Base-by-base conservation (phyloP, 306 rosid species). In the Lotus japonicus region DNA sequence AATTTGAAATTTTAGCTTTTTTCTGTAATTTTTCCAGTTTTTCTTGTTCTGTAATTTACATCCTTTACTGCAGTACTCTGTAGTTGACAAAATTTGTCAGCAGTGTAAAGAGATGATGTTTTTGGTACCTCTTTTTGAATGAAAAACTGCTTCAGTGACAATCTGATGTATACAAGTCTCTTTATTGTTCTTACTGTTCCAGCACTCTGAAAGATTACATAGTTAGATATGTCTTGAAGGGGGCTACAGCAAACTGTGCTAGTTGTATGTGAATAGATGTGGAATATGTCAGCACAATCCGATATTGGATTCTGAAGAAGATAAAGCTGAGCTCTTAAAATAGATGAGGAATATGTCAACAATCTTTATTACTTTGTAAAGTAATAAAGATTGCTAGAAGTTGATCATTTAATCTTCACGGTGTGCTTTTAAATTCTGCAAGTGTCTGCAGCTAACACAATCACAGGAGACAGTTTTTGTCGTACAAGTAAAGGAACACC, bases 181-280 rank as follows among this genome's bases (percentile, higher is more conserved):
- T 78, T 84, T 16, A 61, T 87, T 58, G 80, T 83, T 77, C 95
- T 95, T 66, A 88, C 95, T 36, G 59, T 87, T 46, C 97, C 99
- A 11, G 95, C 92, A 33, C 44, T 88, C 42, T 21, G 99, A 90
- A 81, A 90, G 87, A 80, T 75, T 71, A 48, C 73, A 83, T 84
- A 51, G 99, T n/a, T n/a, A n/a, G 39, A 70, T 77, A 74, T 81
- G 64, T 78, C 71, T 67, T 85, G 53, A 58, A 86, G n/a, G n/a
- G n/a, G 77, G 79, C 36, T 88, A 80, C 95, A 58, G 58, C 57
- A 87, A 78, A 68, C 45, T 87, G 74, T 74, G 71, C 74, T 80
- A 58, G 33, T 80, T 95, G 61, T 81, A 84, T 84, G 81, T 80
- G 56, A 81, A 88, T 60, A 73, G n/a, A n/a, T n/a, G n/a, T n/a